Evolutionary conservation across 179 eudicot species (phyloP), one percentile per base, ranked within the genome.

Genomic region (Carnegiea gigantea): DNA sequence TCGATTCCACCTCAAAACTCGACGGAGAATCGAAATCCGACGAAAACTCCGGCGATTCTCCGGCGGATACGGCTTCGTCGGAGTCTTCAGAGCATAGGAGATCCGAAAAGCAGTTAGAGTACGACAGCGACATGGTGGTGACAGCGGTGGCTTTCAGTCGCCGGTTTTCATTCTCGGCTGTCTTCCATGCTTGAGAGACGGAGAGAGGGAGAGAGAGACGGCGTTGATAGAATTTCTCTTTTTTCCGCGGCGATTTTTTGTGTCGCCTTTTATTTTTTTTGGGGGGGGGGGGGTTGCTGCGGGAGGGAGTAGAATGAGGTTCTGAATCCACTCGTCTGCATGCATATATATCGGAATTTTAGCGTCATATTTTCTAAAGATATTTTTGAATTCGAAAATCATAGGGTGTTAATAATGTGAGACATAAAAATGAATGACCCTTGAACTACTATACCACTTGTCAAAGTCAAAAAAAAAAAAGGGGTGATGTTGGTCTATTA

Each of bases 11-110:
- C 26, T 81, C 87, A 8, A 49, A 21, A 24, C 67, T 75, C 72
- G 46, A 65, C 78, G 82, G 73, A 51, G 84, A 77, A 11, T 78
- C 77, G 2, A 80, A 21, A 5, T 67, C 85, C 70, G 90, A 82
- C 8, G 84, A 81, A n/a, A 20, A 49, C 2, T 54, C 82, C 57
- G 84, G 78, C 7, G 80, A 81, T n/a, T 81, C 82, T 64, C 75
- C 87, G 80, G 71, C 81, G 62, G 70, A 49, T 5, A 75, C 23
- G 8, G 74, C 73, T 9, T 75, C 82, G 15, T 75, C 84, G 84
- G 92, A 90, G 59, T 90, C 92, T 82, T 95, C 97, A 80, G 89
- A 77, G 88, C 97, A 93, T 54, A 92, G 87, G 1, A 95, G 85
- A 83, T 95, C 90, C 77, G 73, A 44, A 18, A 70, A 70, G 73